Evolutionary conservation across 306 rosid species (phyloP), one percentile per base, ranked within the genome.

Genomic region (Vicia faba): DNA sequence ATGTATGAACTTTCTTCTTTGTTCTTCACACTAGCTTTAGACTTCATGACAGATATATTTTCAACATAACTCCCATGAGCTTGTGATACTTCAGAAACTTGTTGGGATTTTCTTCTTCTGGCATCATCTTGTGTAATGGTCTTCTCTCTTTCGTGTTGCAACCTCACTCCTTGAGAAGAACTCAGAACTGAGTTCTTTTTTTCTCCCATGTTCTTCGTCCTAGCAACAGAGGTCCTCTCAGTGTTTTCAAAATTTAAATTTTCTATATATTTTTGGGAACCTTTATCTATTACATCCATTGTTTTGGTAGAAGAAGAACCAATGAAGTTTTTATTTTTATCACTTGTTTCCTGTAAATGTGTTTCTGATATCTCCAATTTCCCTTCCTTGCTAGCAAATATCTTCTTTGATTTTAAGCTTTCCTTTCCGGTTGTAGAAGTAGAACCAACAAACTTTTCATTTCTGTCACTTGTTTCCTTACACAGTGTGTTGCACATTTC

Each of bases 71-170:
- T 67, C 20, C 78, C 72, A 67, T 69, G 78, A 75, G 29, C 65
- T 63, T 71, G 85, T 40, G 87, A 80, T 70, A 33, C 67, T 60
- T 78, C 84, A 84, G 79, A 77, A 65, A 79, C 64, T 59, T 78
- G 85, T 69, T 70, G 87, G 57, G 71, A 61, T 44, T 69, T 83
- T 76, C 84, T 54, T 81, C 43, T 39, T 51, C 83, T 72, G 20
- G 69, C 78, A 63, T 70, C 63, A 69, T 61, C 53, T 19, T 79
- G 79, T 44, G 68, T 48, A 57, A 59, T 48, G 62, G 48, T 40
- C 46, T 64, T 70, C 57, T 75, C 84, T 59, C 70, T 78, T 68
- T 77, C 70, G 65, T 44, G 73, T 66, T 25, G 84, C 70, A 73
- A 75, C 45, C 85, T 81, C 65, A 61, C 66, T 78, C 68, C 82